Base-by-base conservation (phyloP, 1,284 basidiomycete species). In the Peniophora sp. region DNA sequence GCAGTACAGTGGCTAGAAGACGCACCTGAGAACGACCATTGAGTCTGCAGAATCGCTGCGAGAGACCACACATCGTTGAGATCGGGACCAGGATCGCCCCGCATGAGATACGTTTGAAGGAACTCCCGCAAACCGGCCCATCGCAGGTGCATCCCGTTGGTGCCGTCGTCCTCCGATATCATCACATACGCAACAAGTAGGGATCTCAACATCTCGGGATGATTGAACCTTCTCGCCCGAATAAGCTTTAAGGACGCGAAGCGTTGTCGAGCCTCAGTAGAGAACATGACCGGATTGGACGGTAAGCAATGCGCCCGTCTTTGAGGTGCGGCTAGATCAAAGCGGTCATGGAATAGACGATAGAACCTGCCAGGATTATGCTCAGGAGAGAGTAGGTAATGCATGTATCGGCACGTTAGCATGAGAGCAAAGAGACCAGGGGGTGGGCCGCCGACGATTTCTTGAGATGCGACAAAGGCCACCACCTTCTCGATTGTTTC, bases 121-220 rank as follows among this genome's bases (percentile, higher is more conserved):
- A 80, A 72, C 0, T 54, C 45, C 3, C 68, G 64, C 5, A 79
- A 59, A 37, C 65, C 65, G 2, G 72, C 74, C 58, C 71, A 68
- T 35, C 70, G 55, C n/a, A 85, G 66, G 54, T 79, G 80, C 24
- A 67, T 65, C 27, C 71, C 54, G 60, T 85, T 86, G 58, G 72
- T 74, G 36, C 73, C 75, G 50, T 83, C 61, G 66, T 78, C 71
- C 64, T 81, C 68, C 52, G 79, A 60, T 58, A 83, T 64, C 80
- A 88, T 83, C 47, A 79, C 60, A 58, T 81, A 84, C 22, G 81
- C 68, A 3, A 72, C 69, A 66, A 78, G 78, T 14, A 87, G 62
- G 27, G 76, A 78, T 32, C 72, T 68, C 0, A 62, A 64, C 8
- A 79, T 58, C 15, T 55, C 50, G 14, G 68, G 64, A 20, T 24